Evolutionary conservation across 129 eudicot genomes (phyloP), one percentile per base, ranked within the genome.

Genomic region (Glebionis coronaria): DNA sequence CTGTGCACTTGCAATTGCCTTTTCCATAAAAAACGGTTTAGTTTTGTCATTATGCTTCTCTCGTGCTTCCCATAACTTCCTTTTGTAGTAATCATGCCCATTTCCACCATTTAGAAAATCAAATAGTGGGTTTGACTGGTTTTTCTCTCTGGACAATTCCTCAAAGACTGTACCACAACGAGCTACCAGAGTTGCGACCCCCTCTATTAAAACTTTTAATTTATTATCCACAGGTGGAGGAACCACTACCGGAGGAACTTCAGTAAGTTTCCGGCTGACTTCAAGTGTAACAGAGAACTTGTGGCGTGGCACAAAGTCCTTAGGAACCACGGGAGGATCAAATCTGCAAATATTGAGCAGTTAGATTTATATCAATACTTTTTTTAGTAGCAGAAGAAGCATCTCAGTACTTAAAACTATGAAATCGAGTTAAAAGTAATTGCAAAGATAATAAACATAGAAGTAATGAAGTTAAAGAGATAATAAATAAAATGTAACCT

Each of bases 111-210:
- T 78, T 56, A 93, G 95, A 75, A 93, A 93, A 61, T 73, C 74
- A 79, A 93, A 93, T 58, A 89, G 46, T 49, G 95, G 92, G 70
- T 93, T 89, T 12, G 92, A 82, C 60, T 84, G 91, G 73, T 93
- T 89, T 82, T 93, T 93, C 90, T 89, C 97, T 61, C 95, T 65
- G 5, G 95, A 89, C 57, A 93, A 87, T 77, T 93, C 93, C 88
- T 93, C 99, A 70, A 93, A 89, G 76, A 93, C 78, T 81, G 81
- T 83, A 49, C 99, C 99, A 68, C 92, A 93, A 63, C 99, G 97
- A 77, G 99, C 95, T 42, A 93, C 99, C 63, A 93, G 66, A 69
- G 88, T 77, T 44, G 99, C 99, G 75, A 93, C 91, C 31, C 99
- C 99, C 64, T 93, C 97, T 15, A 86, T 84, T 73, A 89, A 67